These are phyloP conservation scores for Wickerhamomyces sp. DNA, from an alignment of 1,139 yeast genomes.

Conservation along the genomic window DNA sequence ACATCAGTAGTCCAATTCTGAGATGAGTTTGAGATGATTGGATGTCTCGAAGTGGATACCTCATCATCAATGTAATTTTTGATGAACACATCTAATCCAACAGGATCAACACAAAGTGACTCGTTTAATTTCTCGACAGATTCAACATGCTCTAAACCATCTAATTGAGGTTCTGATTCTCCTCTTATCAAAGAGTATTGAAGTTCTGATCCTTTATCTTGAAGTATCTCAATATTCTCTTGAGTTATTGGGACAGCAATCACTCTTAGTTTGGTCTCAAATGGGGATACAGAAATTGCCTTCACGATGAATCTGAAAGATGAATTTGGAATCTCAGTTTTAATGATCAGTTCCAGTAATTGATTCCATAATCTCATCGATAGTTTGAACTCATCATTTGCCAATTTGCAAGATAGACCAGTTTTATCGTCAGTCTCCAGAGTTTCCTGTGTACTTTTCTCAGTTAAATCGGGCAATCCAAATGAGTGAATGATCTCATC, in stretches of 20 bases:
- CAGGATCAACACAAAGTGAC: slow-evolving; percentile 12
- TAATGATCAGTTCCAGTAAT: slow-evolving; percentile 39
- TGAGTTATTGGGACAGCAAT: slow-evolving; percentile 24
- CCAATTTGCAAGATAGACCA: slow-evolving; percentile 46
- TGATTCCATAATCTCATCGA: slow-evolving; percentile 56
- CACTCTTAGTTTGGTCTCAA: slow-evolving; percentile 24
- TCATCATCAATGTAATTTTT: slow-evolving; percentile 16
- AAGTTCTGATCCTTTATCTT: slow-evolving; percentile 10
- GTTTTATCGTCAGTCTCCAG: slow-evolving; percentile 11
- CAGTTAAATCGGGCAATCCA: slow-evolving; percentile 10
- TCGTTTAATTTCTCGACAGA: slow-evolving; percentile 12
- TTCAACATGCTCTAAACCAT: slow-evolving; percentile 10
- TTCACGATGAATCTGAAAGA: slow-evolving; percentile 17
- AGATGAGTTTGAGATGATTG: slow-evolving; percentile 21
- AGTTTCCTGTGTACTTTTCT: background rate
- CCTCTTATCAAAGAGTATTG: slow-evolving; percentile 2
- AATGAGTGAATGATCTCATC: slow-evolving; percentile 55
- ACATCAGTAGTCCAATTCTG: slow-evolving; percentile 25
- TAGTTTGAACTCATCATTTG: slow-evolving; percentile 65
- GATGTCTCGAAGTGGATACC: slow-evolving; percentile 18
- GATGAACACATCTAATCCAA: slow-evolving; percentile 21
- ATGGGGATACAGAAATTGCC: slow-evolving; percentile 10
- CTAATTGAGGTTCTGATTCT: slow-evolving; percentile 10
- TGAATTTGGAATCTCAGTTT: slow-evolving; percentile 19
- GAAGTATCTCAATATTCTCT: slow-evolving; percentile 16